A percentile compares a stretch with the other conserved stretches of the same genome.
phyloP scores from a whole-genome alignment of 2,329 filamentous ascomycete genomes.

The Diaporthe destruens region DNA sequence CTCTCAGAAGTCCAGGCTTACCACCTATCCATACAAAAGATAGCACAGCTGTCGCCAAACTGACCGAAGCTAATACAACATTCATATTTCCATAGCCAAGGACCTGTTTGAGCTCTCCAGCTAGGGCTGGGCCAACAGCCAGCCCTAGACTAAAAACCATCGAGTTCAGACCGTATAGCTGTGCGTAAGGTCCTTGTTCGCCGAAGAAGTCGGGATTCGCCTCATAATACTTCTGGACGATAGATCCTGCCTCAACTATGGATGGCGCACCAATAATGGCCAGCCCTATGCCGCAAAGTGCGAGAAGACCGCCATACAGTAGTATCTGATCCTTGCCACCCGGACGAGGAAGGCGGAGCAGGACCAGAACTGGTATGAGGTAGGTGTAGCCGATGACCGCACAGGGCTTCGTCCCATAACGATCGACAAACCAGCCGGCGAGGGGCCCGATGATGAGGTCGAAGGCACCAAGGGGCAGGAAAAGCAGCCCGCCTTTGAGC shows the following conservation, averaged over 20 bases:
- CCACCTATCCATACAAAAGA: conserved; percentile 61
- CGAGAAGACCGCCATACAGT: conserved; percentile 32
- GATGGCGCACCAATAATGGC: conserved; percentile 65
- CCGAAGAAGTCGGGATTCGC: conserved; percentile 69
- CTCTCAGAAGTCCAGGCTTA: conserved; percentile 51
- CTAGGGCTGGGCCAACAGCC: conserved; percentile 69
- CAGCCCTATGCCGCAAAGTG: conserved; percentile 60
- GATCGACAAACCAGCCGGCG: conserved; percentile 53
- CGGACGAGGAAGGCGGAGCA: conserved; percentile 37
- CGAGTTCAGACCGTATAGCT: conserved; percentile 74
- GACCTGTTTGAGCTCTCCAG: conserved; percentile 62
- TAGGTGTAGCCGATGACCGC: conserved; percentile 49
- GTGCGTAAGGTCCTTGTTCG: conserved; percentile 70
- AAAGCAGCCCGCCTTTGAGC: conserved; percentile 53
- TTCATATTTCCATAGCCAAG: conserved; percentile 72
- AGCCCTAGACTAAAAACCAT: conserved; percentile 72
- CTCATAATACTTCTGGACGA: conserved; percentile 67
- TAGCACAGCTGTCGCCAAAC: conserved; percentile 57
- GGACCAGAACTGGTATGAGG: conserved; percentile 32
- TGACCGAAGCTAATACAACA: conserved; percentile 60
- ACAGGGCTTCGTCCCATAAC: conserved; percentile 51
- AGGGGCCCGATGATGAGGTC: conserved; percentile 52
- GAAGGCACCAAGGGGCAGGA: conserved; percentile 53
- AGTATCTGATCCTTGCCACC: conserved; percentile 36
- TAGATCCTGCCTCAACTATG: conserved; percentile 68